Evolutionary conservation across 2,329 filamentous ascomycete species (phyloP).

Genomic region (Aspergillus hortae): DNA sequence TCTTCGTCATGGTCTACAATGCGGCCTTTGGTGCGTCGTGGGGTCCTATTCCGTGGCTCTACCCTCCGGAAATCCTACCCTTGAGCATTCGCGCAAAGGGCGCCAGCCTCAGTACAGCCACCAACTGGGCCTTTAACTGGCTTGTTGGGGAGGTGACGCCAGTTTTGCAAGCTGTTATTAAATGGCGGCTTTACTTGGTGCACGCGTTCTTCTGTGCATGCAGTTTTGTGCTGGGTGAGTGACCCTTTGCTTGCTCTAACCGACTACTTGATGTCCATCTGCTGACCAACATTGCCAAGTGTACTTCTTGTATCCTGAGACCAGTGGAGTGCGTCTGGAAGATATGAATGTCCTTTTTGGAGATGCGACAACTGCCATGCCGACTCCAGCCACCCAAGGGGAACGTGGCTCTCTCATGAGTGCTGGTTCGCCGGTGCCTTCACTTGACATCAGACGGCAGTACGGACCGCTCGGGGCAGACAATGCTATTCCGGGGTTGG

Average conservation of each 20-base stretch:
- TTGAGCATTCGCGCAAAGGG: constrained; percentile 96
- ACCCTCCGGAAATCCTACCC: constrained; percentile 96
- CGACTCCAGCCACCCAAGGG: constrained; percentile 71
- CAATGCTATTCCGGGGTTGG: constrained; percentile 71
- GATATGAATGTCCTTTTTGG: constrained; percentile 96
- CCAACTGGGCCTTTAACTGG: constrained; percentile 99
- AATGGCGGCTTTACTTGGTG: constrained; percentile 89
- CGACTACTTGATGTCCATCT: neutral
- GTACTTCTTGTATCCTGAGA: constrained; percentile 97
- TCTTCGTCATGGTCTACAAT: constrained; percentile 98
- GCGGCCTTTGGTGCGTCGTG: constrained; percentile 95
- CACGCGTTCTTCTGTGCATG: constrained; percentile 96
- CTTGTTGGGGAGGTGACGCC: constrained; percentile 94
- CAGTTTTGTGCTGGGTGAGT: constrained; percentile 93
- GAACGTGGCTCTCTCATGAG: constrained; percentile 82
- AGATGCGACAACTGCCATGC: constrained; percentile 79
- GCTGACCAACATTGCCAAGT: constrained; percentile 53
- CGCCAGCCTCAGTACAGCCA: constrained; percentile 89
- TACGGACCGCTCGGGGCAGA: constrained; percentile 53
- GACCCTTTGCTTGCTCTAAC: neutral
- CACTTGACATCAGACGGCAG: constrained; percentile 62
- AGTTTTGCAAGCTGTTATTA: constrained; percentile 83
- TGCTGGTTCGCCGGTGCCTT: constrained; percentile 73
- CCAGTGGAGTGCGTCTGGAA: constrained; percentile 88
- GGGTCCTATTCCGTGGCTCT: constrained; percentile 97